Conservation (phyloP, 768 basidiomycete species). For the Kwoniella botswanensis region DNA sequence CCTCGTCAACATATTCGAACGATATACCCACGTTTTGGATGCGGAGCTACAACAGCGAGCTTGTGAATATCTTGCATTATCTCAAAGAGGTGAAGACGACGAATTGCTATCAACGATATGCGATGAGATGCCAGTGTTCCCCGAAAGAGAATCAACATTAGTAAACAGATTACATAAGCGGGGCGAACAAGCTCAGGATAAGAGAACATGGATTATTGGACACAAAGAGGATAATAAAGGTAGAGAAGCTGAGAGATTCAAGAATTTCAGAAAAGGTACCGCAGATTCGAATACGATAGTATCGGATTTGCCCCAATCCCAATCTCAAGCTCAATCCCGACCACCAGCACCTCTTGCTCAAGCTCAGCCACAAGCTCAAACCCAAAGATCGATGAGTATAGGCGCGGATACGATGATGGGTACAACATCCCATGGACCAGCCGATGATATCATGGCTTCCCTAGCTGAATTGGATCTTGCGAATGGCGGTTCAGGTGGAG, state of each 20-base stretch:
- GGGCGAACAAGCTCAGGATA: constrained; percentile 90
- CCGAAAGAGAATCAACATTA: constrained; percentile 88
- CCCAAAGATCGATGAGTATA: constrained; percentile 37
- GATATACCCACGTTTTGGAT: constrained; percentile 96
- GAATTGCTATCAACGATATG: constrained; percentile 91
- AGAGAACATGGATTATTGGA: constrained; percentile 92
- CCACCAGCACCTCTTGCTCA: constrained; percentile 3
- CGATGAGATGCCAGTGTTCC: constrained; percentile 99
- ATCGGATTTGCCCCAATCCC: background rate
- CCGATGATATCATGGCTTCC: constrained; percentile 71
- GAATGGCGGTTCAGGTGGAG: constrained; percentile 13
- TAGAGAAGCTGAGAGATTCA: constrained; percentile 67
- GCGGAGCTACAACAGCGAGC: constrained; percentile 97
- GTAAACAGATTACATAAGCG: constrained; percentile 85
- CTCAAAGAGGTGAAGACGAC: constrained; percentile 83
- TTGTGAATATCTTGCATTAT: constrained; percentile 93
- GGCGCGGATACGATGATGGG: constrained; percentile 59
- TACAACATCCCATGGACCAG: constrained; percentile 52
- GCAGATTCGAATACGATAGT: constrained; percentile 42
- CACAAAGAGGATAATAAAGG: constrained; percentile 91
- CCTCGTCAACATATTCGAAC: constrained; percentile 90
- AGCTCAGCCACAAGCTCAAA: constrained; percentile 12
- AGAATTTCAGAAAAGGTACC: constrained; percentile 60
- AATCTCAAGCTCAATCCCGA: background rate
- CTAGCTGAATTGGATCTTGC: constrained; percentile 77